A percentile compares a stretch with the other conserved stretches of the same genome.
Evolutionary conservation across 148 eudicot genomes (phyloP).

Genomic region (Salicornia ramosissima): DNA sequence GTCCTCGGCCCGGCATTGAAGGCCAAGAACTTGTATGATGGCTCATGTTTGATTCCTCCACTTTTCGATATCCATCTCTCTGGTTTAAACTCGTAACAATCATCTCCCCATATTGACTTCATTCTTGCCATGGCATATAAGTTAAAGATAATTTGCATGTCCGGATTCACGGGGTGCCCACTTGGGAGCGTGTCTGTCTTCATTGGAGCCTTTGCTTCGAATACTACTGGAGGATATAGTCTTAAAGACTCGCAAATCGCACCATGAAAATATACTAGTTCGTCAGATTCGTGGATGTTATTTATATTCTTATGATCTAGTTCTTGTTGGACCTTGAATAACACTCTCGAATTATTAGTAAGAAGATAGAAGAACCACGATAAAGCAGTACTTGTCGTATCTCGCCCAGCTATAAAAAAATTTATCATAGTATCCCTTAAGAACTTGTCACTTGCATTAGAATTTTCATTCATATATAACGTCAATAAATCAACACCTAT

Average conservation of each 20-base stretch:
- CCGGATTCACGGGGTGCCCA: conserved; percentile 39
- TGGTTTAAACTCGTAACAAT: conserved; percentile 39
- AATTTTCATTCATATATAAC: conserved; percentile 26
- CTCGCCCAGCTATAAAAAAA: conserved; percentile 36
- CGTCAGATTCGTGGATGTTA: not conserved
- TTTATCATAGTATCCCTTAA: conserved; percentile 26
- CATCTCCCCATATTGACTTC: conserved; percentile 44
- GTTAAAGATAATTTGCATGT: conserved; percentile 28
- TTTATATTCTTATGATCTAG: not conserved
- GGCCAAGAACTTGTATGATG: conserved; percentile 43
- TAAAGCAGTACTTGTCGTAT: conserved; percentile 35
- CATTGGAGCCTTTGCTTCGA: conserved; percentile 33
- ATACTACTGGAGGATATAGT: conserved; percentile 48
- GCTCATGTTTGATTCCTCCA: conserved; percentile 39
- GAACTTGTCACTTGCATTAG: conserved; percentile 1
- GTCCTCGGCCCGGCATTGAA: conserved; percentile 50
- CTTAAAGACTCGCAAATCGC: conserved; percentile 46
- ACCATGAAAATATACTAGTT: conserved; percentile 40
- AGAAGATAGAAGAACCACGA: conserved; percentile 44
- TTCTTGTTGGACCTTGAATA: conserved; percentile 30
- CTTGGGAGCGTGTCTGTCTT: conserved; percentile 36
- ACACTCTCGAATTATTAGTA: conserved; percentile 24
- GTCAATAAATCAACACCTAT: conserved; percentile 33
- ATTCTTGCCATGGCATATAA: conserved; percentile 47
- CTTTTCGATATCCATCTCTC: conserved; percentile 38